Evolutionary conservation across 805 yeast genomes (phyloP), one percentile per base, ranked within the genome.

Genomic region (Saccharomycopsis amapae): DNA sequence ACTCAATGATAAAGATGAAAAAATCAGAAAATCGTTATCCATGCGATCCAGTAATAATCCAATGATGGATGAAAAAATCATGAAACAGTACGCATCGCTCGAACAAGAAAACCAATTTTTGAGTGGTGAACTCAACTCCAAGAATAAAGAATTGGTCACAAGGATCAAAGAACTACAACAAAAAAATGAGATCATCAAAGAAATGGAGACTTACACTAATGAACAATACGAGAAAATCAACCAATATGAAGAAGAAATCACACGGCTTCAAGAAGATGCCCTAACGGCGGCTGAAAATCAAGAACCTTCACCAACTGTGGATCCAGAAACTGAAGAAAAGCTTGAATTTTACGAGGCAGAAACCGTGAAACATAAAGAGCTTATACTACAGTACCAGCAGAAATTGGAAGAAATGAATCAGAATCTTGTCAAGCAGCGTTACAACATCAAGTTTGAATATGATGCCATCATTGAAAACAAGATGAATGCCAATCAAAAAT

Each of bases 381-480:
- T 38, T 31, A 23, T 38, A n/a, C n/a, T n/a, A n/a, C n/a, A n/a
- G n/a, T n/a, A n/a, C n/a, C 17, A 34, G 26, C 17, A 20, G 19
- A 40, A 47, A 37, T 20, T 47, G 1, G 36, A 34, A 18, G 48
- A 47, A 35, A 17, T 40, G 17, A 47, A 47, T 31, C 31, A 47
- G 35, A 39, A 39, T 20, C 30, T 47, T 7, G 28, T 47, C n/a
- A 44, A 44, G 28, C 48, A 47, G 26, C 35, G 44, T 9, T 42
- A 44, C n/a, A 42, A 49, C 26, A 46, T 46, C 28, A 45, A 49
- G 31, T 49, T 45, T 35, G 52, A 45, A 26, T 45, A 46, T 40
- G 52, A 45, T 40, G 52, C 52, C n/a, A 49, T 49, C 26, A 49
- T 49, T 18, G 52, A 49, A 38, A 45, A 42, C 30, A 49, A 49